These are phyloP conservation scores for Metschnikowia lochheadii DNA, from an alignment of 805 yeast genomes.

Conservation along the genomic window DNA sequence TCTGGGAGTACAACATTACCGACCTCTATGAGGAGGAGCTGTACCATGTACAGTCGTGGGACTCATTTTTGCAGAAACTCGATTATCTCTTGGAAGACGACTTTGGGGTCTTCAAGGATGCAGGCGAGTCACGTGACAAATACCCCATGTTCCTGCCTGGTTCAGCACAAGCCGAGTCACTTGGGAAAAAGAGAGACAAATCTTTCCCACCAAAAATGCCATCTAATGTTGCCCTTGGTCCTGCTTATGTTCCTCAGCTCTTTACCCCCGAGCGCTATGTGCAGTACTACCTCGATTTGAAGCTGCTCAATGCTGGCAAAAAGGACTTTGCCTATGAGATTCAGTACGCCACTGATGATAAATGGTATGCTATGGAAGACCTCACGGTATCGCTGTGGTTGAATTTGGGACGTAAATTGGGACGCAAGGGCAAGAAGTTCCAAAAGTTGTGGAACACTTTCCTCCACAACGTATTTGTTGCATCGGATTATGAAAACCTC, in stretches of 20 bases:
- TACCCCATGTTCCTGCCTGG: no score
- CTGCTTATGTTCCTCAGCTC: slow-evolving; percentile 67
- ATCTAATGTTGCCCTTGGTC: slow-evolving; percentile 52
- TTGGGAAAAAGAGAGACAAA: slow-evolving; percentile 41
- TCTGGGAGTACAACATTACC: slow-evolving; percentile 81
- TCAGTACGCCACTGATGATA: slow-evolving; percentile 67
- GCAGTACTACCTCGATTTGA: slow-evolving; percentile 69
- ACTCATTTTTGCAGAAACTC: slow-evolving; percentile 42
- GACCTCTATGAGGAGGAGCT: slow-evolving; percentile 35
- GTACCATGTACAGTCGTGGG: slow-evolving; percentile 49
- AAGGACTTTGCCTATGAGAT: slow-evolving; percentile 53
- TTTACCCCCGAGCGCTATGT: slow-evolving; percentile 71
- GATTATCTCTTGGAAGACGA: slow-evolving; percentile 14
- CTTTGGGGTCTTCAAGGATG: slow-evolving; percentile 4
- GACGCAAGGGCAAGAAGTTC: slow-evolving; percentile 20
- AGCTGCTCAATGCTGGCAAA: slow-evolving; percentile 40
- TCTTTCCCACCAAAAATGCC: slow-evolving; percentile 65
- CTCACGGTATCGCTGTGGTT: slow-evolving; percentile 64
- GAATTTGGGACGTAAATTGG: slow-evolving; percentile 50
- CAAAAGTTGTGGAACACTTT: slow-evolving; percentile 50
- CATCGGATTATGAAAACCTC: slow-evolving; percentile 58
- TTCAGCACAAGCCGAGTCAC: no score
- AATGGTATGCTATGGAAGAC: slow-evolving; percentile 48
- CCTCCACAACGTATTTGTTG: slow-evolving; percentile 57
- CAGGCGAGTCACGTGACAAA: background rate